These are phyloP conservation scores for Catharanthus roseus DNA, from an alignment of 257 asterid genomes.

Conservation along the genomic window DNA sequence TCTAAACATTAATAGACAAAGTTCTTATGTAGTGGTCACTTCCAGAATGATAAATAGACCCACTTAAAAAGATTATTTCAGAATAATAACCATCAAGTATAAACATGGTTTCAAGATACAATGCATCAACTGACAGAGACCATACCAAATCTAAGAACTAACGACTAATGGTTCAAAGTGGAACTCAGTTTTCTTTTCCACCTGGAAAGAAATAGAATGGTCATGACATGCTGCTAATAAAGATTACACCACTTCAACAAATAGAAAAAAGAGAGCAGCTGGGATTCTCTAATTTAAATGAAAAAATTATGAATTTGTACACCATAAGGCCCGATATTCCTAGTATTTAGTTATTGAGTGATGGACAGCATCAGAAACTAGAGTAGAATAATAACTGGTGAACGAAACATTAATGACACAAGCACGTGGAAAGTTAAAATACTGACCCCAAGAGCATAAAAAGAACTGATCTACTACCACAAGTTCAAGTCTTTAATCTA, in stretches of 20 bases:
- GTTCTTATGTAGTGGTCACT: neutral
- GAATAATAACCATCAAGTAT: neutral
- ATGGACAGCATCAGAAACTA: neutral
- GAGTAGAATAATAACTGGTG: neutral
- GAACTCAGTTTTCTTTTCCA: neutral
- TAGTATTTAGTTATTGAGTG: neutral
- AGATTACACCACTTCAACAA: neutral
- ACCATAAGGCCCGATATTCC: neutral
- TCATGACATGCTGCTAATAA: neutral
- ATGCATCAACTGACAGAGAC: neutral
- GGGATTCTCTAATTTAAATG: neutral
- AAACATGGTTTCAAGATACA: neutral
- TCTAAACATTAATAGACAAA: neutral
- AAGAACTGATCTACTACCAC: too few relatives aligned
- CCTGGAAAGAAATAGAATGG: neutral
- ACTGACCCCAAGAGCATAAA: too few relatives aligned
- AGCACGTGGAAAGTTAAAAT: too few relatives aligned
- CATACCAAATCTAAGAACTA: neutral
- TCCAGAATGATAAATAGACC: neutral
- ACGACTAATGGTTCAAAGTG: neutral
- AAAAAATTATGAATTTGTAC: neutral
- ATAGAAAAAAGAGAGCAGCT: neutral
- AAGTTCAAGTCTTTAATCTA: neutral
- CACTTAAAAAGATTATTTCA: neutral
- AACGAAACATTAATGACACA: too few relatives aligned